Base-by-base conservation (phyloP, 176 grass and related monocot species). In the Paspalum vaginatum region DNA sequence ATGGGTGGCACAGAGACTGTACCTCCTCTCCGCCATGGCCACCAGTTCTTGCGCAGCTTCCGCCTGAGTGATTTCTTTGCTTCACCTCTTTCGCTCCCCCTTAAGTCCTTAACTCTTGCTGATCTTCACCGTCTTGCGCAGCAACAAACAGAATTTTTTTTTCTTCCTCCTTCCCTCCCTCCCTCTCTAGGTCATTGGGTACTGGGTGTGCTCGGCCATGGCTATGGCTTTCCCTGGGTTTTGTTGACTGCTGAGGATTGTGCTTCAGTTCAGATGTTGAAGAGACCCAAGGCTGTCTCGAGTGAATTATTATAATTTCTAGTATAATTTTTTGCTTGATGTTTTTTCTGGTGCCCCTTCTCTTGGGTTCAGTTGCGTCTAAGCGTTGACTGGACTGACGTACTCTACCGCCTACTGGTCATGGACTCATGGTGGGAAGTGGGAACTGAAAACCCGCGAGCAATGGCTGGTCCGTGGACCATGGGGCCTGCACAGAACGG, bases 371-470 rank as follows among this genome's bases (percentile, higher is more conserved):
- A 25, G 4, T 44, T 49, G 50, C 45, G 47, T 54, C 77, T 46
- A 55, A 64, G 79, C 47, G 79, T 87, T 87, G 86, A 87, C 86
- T 65, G 40, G 40, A 82, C 79, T 82, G 79, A 83, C 85, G 73
- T 72, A 57, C 59, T 42, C 7, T 26, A 48, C 12, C 59, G 11
- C 4, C 44, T 4, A 9, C 45, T 77, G 21, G 1, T 13, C 32
- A 32, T 32, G 32, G 32, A 32, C 32, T 32, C 32, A 32, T 32
- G 32, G 32, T 32, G 32, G 32, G 32, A 32, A 32, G 32, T 32
- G 32, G 32, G 32, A 32, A 32, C 52, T 61, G 68, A 82, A 60
- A 75, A 65, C 46, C 60, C 41, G 49, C 41, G 61, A 75, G 40
- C 37, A 54, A 66, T 32, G 24, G 42, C 6, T 11, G 10, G 65